Conservation (phyloP, 129 eudicot genomes). For the Escallonia herrerae region DNA sequence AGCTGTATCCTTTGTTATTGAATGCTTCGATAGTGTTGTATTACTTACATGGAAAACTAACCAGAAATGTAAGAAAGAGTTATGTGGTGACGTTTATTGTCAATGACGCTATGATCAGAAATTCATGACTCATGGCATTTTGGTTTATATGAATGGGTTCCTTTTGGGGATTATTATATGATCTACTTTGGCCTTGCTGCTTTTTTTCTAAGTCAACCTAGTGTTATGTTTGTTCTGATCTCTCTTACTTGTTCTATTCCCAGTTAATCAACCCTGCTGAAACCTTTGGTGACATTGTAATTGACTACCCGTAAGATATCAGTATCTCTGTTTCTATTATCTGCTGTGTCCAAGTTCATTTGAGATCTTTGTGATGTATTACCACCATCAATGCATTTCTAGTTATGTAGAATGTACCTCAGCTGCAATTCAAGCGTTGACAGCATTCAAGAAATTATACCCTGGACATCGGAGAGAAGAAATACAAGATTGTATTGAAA, state of each 20-base stretch:
- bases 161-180: too few relatives aligned
- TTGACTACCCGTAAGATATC: conserved; percentile 88
- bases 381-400: conserved; percentile 11
- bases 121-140: too few relatives aligned
- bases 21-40: too few relatives aligned
- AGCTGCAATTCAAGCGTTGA: conserved; percentile 81
- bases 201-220: background rate
- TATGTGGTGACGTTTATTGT: too few relatives aligned
- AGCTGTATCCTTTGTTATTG: too few relatives aligned
- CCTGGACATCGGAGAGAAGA: conserved; percentile 80
- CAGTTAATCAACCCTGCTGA: conserved; percentile 96
- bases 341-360: background rate
- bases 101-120: too few relatives aligned
- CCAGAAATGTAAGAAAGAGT: too few relatives aligned
- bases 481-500: conserved; percentile 48
- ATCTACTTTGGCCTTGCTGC: background rate
- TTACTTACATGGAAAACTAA: too few relatives aligned
- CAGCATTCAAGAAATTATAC: conserved; percentile 56
- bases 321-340: conserved; percentile 9
- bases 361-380: conserved; percentile 6
- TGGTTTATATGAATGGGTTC: too few relatives aligned
- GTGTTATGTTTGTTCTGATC: background rate
- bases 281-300: conserved; percentile 94
- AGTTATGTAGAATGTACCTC: conserved; percentile 97
- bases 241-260: conserved; percentile 7